Base-by-base conservation (phyloP, 345 rosid species). In the Cardamine chenopodiifolia region DNA sequence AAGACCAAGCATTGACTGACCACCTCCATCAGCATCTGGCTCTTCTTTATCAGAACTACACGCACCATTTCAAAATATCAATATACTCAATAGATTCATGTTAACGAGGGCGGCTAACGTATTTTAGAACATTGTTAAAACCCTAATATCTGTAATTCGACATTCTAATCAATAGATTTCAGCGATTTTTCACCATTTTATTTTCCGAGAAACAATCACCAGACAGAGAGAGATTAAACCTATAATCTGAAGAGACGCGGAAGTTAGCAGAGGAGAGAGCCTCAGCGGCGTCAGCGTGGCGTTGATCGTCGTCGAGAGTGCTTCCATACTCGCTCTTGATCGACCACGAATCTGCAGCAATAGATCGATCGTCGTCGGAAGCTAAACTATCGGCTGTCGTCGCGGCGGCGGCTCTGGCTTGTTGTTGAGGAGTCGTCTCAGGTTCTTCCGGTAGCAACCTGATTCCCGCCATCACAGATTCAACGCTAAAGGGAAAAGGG, bases 281-380 rank as follows among this genome's bases (percentile, higher is more conserved):
- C 79, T 95, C 97, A 28, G 93, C 85, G 18, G 99, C 97, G 59
- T 95, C 99, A 9, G 88, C 93, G 81, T 94, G 97, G 58, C 97
- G 98, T 84, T 94, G 97, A 75, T 91, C 97, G 76, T 94, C 98
- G 55, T 94, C 98, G 66, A 94, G 93, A 52, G 97, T 94, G 84
- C 98, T 91, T 52, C 97, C 97, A 42, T 94, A 94, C 70, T 94
- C 98, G 74, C 97, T 94, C 87, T 90, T 94, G 60, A 94, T 91
- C 15, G 98, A 94, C 97, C 98, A 94, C 11, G 98, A 94, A 80
- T 94, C 98, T 7, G 98, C 98, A 29, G 98, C 98, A 3, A 94
- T 85, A 19, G 97, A 95, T 52, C 97, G 86, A 70, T 95, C 99
- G 78, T 95, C 99, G 79, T 95, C 97, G n/a, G 99, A 95, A 49